A percentile compares a stretch with the other conserved stretches of the same genome.
Evolutionary conservation across 768 basidiomycete genomes (phyloP).

Genomic region (Mycena galopus): DNA sequence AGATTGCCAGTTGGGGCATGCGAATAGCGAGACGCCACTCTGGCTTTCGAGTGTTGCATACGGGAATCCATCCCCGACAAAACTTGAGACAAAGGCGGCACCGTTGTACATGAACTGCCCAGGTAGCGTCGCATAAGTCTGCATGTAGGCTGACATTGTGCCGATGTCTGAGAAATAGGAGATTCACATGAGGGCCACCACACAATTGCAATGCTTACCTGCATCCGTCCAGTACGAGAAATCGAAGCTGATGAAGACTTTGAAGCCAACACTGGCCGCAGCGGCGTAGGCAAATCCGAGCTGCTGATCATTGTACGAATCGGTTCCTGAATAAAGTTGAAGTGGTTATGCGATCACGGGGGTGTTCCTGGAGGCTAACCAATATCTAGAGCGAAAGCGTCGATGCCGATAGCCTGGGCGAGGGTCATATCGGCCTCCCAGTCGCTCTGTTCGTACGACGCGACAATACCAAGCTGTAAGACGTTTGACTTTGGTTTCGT

Average conservation of each 20-base stretch:
- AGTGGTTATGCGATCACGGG: too few relatives aligned
- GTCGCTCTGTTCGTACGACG: background rate
- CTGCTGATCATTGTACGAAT: background rate
- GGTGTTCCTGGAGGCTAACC: background rate
- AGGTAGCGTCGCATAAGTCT: background rate
- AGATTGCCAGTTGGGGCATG: constrained; percentile 3
- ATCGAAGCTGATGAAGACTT: constrained; percentile 8
- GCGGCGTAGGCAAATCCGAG: background rate
- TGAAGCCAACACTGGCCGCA: background rate
- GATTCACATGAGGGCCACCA: background rate
- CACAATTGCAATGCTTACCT: background rate
- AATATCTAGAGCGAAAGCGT: background rate
- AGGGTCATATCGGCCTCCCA: constrained; percentile 4
- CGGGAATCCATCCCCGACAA: background rate
- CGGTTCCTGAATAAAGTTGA: background rate
- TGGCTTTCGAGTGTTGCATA: background rate
- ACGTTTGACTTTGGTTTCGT: background rate
- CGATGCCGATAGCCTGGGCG: background rate
- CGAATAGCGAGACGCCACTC: background rate
- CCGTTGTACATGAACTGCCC: background rate
- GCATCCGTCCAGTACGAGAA: background rate
- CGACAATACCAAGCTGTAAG: background rate
- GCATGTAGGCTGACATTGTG: background rate
- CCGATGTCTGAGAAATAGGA: background rate
- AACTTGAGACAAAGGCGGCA: background rate